Percentiles rank a stretch among this genome's conserved stretches.
Conservation (phyloP, 1,284 basidiomycete genomes). For the Fomitopsis schrenkii region DNA sequence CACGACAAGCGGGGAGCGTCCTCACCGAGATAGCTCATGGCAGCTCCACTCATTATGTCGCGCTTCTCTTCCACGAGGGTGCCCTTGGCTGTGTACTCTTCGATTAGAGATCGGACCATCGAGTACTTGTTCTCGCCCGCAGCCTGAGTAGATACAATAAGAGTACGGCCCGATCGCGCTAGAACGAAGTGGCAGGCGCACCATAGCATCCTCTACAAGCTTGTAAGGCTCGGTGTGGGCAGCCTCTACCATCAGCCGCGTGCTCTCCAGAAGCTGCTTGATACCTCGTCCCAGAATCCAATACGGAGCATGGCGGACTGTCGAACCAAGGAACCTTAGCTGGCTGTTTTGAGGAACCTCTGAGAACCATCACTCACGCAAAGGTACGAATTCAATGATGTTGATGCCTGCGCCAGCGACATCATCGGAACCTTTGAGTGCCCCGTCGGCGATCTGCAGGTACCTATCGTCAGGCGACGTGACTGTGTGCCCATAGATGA, state of each 20-base stretch:
- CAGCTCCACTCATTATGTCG: slow-evolving; percentile 22
- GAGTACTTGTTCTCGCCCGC: slow-evolving; percentile 19
- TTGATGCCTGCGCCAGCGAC: slow-evolving; percentile 11
- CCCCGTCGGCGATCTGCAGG: slow-evolving; percentile 37
- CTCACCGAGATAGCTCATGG: slow-evolving; percentile 21
- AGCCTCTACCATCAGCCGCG: too few species aligned
- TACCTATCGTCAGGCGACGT: slow-evolving; percentile 18
- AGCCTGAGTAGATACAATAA: slow-evolving; percentile 9
- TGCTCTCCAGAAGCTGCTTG: too few species aligned
- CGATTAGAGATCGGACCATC: slow-evolving; percentile 18
- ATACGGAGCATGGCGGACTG: too few species aligned
- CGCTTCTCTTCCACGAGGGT: slow-evolving; percentile 13
- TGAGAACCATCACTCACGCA: too few species aligned
- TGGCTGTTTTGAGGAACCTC: too few species aligned
- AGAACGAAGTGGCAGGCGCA: too few species aligned
- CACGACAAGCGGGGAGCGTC: neutral
- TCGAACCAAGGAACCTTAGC: slow-evolving; percentile 12
- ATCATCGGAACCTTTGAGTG: slow-evolving; percentile 24
- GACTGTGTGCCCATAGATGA: slow-evolving; percentile 22
- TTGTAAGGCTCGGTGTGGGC: too few species aligned
- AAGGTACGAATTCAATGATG: slow-evolving; percentile 17
- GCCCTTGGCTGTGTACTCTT: slow-evolving; percentile 12
- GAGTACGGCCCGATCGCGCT: too few species aligned
- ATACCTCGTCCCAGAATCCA: too few species aligned
- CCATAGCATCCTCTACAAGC: too few species aligned